phyloP scores from a whole-genome alignment of 352 stramenopile species.

The Peronospora destructor region DNA sequence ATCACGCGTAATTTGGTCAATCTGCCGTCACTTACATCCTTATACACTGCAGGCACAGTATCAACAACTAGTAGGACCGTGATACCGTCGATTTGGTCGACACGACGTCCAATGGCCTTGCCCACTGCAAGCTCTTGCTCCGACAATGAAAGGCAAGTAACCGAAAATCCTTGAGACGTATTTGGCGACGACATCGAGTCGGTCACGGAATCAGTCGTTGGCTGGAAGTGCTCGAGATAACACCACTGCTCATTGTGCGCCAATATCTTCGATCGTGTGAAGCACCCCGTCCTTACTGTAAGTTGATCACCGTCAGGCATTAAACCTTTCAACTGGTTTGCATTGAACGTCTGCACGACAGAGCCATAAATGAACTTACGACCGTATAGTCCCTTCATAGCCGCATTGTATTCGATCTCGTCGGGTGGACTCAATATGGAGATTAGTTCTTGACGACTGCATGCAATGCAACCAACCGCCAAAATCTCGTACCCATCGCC shows the following conservation, averaged over 20 bases:
- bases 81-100: conserved; percentile 37
- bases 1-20: conserved; percentile 26
- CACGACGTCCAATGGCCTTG: conserved; percentile 25
- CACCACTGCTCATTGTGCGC: conserved; percentile 44
- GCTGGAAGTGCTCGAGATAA: conserved; percentile 42
- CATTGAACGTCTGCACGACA: conserved; percentile 28
- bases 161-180: conserved; percentile 23
- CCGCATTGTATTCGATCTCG: conserved; percentile 31
- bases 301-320: conserved; percentile 23
- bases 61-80: conserved; percentile 33
- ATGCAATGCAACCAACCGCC: conserved; percentile 23
- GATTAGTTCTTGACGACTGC: conserved; percentile 26
- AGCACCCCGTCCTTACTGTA: conserved; percentile 37
- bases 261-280: conserved; percentile 30
- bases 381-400: conserved; percentile 36
- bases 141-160: conserved; percentile 24
- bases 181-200: conserved; percentile 5
- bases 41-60: conserved; percentile 15
- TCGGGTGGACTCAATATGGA: conserved; percentile 16
- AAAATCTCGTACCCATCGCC: conserved; percentile 23
- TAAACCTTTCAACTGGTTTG: conserved; percentile 1
- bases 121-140: conserved; percentile 29
- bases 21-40: conserved; percentile 8
- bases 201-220: conserved; percentile 2
- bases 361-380: conserved; percentile 45